Base-by-base conservation (phyloP, 2,329 filamentous ascomycete genomes). In the Exophiala mesophila region DNA sequence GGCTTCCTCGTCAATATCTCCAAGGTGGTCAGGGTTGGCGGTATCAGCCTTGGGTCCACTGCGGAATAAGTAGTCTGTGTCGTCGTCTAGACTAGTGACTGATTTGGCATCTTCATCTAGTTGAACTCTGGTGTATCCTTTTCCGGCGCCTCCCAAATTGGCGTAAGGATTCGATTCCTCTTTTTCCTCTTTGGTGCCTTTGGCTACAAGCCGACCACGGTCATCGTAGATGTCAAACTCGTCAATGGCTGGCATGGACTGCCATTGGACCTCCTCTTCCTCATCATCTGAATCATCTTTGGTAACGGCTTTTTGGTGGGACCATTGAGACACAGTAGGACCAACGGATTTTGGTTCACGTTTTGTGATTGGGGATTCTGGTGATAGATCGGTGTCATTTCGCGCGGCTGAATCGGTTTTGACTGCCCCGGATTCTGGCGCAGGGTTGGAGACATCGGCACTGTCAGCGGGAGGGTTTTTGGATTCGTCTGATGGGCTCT, bases 211-310 rank as follows among this genome's bases (percentile, higher is more conserved):
- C 53, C 78, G 85, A 55, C 94, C 85, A 62, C 94, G 83, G 57
- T 98, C 92, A 60, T 98, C 88, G 63, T 97, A 98, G 54, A 95
- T 85, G 64, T 97, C 90, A 61, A 92, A 94, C 26, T 84, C 83
- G 5, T 89, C 92, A 58, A 89, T 88, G 1, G 92, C 81, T 2
- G 90, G 92, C 92, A 98, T 98, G 2, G 80, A 77, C 67, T 96
- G 88, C 92, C 92, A 98, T 38, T 74, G 79, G 1, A 69, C 81
- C 4, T 79, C 79, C 8, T 77, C 70, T 2, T 76, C 65, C 9
- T 72, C 68, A 33, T 76, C 68, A 9, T 68, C 62, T 20, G 74
- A 66, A 9, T 75, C 59, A 8, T 63, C 60, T 12, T 78, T 71
- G 12, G 74, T 68, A 7, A 80, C 76, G 36, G 88, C 67, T 52